phyloP scores from a whole-genome alignment of 768 basidiomycete genomes.

The Tulasnella sp. region DNA sequence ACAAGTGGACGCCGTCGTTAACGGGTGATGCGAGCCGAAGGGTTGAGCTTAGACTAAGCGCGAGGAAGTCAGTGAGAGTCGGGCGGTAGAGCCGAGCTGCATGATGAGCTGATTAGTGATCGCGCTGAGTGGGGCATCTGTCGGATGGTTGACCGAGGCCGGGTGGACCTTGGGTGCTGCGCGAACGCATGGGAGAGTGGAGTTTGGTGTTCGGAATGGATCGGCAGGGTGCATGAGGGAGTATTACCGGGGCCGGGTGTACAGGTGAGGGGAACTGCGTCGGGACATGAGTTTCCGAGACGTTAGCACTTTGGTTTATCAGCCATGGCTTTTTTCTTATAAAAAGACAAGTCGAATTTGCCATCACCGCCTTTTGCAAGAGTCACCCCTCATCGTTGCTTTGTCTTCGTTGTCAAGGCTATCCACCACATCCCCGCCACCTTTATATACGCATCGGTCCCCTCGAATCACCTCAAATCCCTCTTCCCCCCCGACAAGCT shows the following conservation, averaged over 20 bases:
- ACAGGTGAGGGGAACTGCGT: constrained; percentile 1
- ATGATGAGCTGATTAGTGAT: background rate
- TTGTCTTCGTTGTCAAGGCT: constrained; percentile 7
- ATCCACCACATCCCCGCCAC: background rate
- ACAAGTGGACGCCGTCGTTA: background rate
- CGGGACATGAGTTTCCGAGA: background rate
- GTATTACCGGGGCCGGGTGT: constrained; percentile 9
- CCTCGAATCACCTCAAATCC: background rate
- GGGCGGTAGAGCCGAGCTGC: background rate
- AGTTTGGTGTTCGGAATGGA: constrained; percentile 7
- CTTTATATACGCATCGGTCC: background rate
- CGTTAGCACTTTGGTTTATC: background rate
- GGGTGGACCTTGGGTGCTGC: background rate
- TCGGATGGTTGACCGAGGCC: constrained; percentile 8
- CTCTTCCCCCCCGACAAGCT: background rate
- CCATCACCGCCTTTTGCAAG: background rate
- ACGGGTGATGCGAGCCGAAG: background rate
- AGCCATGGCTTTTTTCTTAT: background rate
- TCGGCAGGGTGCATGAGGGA: constrained; percentile 14
- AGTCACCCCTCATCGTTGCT: background rate
- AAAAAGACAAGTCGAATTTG: background rate
- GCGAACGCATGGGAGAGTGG: background rate
- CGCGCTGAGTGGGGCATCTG: background rate
- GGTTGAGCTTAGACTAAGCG: background rate
- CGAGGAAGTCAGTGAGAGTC: background rate